Base-by-base conservation (phyloP, 345 rosid genomes). In the Bruguiera gymnorhiza region DNA sequence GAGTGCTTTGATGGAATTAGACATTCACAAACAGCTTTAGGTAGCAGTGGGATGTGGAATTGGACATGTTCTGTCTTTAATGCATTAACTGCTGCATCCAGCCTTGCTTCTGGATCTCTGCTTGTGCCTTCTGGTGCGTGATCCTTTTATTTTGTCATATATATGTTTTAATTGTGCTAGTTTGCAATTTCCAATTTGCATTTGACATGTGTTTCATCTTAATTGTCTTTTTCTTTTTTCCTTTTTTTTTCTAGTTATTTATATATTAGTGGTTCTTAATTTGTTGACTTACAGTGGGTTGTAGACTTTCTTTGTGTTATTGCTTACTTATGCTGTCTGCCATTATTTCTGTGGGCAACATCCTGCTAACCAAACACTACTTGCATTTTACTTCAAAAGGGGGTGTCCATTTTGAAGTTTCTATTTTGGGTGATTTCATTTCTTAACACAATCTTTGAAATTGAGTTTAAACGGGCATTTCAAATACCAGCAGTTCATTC, bases 41-140 rank as follows among this genome's bases (percentile, higher is more conserved):
- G 96, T 69, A 83, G 88, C 82, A 91, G 93, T 76, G 99, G 97
- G 73, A 82, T 91, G 93, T 92, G 93, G 93, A 87, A 88, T 77
- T 91, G 97, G 97, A 88, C 99, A 63, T 84, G 88, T 75, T 95
- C 99, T 69, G 97, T 95, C 67, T 88, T 92, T 79, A 86, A 92
- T 76, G 97, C 97, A 52, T 86, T 95, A 83, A 95, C 90, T 81
- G 97, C 97, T 70, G 96, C 99, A 54, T 95, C 99, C 76, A 92
- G 86, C 87, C 95, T 95, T 82, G 99, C 99, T 78, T 83, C 97
- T 55, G 99, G 99, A 55, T 88, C 99, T 19, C 82, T 88, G 76
- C 87, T 79, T 73, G 70, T 92, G 55, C 90, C 97, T 64, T 89
- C 88, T 73, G 99, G 97, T 95, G 82, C 57, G 83, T 63, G 69